A percentile compares a stretch with the other conserved stretches of the same genome.
phyloP scores from a whole-genome alignment of 768 basidiomycete species.

The Suillus paluster region DNA sequence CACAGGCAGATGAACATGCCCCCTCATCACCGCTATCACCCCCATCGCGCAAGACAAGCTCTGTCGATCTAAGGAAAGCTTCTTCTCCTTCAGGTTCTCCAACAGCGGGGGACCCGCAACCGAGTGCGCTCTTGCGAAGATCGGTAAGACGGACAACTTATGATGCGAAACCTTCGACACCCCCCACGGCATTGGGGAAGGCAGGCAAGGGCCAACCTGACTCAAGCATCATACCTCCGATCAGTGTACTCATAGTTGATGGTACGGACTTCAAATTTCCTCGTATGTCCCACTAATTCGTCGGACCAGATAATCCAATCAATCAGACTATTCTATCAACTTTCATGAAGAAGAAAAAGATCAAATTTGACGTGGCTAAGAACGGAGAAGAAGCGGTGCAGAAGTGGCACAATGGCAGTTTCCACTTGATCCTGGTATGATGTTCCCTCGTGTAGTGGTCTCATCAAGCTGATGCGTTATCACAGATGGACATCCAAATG shows the following conservation, averaged over 20 bases:
- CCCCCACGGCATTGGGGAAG: constrained; percentile 42
- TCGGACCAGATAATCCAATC: constrained; percentile 87
- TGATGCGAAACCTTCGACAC: constrained; percentile 31
- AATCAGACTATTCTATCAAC: constrained; percentile 98
- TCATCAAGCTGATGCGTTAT: constrained; percentile 19
- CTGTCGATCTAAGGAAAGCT: constrained; percentile 35
- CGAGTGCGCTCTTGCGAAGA: constrained; percentile 32
- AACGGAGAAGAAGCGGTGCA: constrained; percentile 96
- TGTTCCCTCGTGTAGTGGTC: constrained; percentile 1
- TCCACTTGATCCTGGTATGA: constrained; percentile 93
- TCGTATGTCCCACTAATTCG: constrained; percentile 18
- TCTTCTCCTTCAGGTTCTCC: constrained; percentile 41
- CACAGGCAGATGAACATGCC: constrained; percentile 31
- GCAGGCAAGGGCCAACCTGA: constrained; percentile 58
- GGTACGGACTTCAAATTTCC: constrained; percentile 52
- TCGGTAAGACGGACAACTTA: constrained; percentile 34
- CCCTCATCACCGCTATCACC: constrained; percentile 15
- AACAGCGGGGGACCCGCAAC: constrained; percentile 25
- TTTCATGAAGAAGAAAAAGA: constrained; percentile 95
- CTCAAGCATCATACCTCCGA: constrained; percentile 87
- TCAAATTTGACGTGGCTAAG: constrained; percentile 92
- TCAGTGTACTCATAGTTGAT: constrained; percentile 97
- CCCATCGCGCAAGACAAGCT: constrained; percentile 28
- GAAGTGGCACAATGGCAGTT: constrained; percentile 91
- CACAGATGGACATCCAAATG: constrained; percentile 99